Evolutionary conservation across 306 rosid genomes (phyloP), one percentile per base, ranked within the genome.

Genomic region (Calophaca sinica): DNA sequence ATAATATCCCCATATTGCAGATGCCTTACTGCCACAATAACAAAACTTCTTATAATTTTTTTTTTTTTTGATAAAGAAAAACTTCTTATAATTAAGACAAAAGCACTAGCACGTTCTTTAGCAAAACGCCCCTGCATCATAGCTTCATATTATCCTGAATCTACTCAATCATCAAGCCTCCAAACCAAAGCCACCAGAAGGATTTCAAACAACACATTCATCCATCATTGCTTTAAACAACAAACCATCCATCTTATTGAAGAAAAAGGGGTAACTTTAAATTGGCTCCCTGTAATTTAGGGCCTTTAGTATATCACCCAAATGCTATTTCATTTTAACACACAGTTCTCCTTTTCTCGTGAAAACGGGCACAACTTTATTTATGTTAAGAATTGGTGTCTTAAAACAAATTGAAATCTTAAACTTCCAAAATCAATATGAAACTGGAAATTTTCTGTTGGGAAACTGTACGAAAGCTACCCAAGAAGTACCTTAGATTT

Each of bases 161-260:
- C 41, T 52, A 68, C 73, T 6, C 44, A 57, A 35, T 51, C 51
- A 28, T 59, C 69, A 78, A 61, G 38, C 49, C 45, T 50, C 73
- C 4, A 78, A 52, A 54, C 52, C 31, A 26, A 48, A 73, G 71
- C 9, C 42, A 48, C 3, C 9, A 73, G 49, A 44, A 70, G 14
- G 63, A 54, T 29, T 48, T 55, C n/a, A 57, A 81, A 67, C 42
- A 66, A 6, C 39, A 50, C 36, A 61, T 61, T 44, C 62, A 59
- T 66, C 73, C 15, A 42, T 14, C 29, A 48, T 54, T 11, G 32
- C 64, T 9, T 33, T 45, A 48, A 65, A 28, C 4, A 61, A 12
- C 28, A 57, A 63, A 31, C 12, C 39, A 63, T 45, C 62, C 61
- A 52, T 63, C 57, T 50, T 26, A 70, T 36, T 32, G 32, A 44